These are phyloP conservation scores for Atkinsonella texensis DNA, from an alignment of 2,329 filamentous ascomycete species.

Conservation along the genomic window DNA sequence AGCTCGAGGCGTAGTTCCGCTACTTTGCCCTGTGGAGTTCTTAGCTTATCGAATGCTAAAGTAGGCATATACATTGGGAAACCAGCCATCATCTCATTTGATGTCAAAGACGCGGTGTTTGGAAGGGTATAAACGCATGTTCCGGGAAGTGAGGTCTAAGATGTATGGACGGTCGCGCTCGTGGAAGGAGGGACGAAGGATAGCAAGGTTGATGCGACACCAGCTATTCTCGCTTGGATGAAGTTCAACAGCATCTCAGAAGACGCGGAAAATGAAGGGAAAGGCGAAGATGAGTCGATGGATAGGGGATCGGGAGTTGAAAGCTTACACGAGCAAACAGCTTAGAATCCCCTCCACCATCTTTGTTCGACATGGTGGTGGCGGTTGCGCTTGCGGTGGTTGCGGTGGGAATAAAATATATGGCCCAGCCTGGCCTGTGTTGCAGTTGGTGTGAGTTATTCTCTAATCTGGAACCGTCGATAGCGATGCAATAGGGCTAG, in stretches of 20 bases:
- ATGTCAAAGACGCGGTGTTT: not conserved
- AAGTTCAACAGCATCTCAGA: not conserved
- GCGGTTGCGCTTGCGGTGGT: conserved; percentile 1
- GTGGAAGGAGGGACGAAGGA: not conserved
- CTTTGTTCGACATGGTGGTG: conserved; percentile 40
- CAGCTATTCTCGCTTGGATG: not conserved
- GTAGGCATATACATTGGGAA: conserved; percentile 42
- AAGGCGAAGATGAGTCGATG: conserved; percentile 1
- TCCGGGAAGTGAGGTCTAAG: not conserved
- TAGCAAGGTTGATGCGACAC: not conserved
- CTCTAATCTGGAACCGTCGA: not conserved
- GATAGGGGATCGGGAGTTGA: not conserved
- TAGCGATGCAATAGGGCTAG: not conserved
- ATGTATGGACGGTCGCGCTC: not conserved
- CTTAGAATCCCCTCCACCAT: conserved; percentile 85
- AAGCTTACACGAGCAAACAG: conserved; percentile 86
- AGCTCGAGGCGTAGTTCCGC: conserved; percentile 92
- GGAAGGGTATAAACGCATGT: not conserved
- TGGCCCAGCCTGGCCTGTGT: not conserved
- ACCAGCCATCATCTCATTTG: conserved; percentile 25
- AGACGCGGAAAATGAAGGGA: conserved; percentile 6
- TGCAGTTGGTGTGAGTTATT: conserved; percentile 1
- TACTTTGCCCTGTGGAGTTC: conserved; percentile 81
- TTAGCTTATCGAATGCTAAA: conserved; percentile 35
- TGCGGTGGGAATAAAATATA: not conserved